Evolutionary conservation across 192 early-diverging fungal genomes (phyloP), one percentile per base, ranked within the genome.

Genomic region (Neocallimastix lanati): DNA sequence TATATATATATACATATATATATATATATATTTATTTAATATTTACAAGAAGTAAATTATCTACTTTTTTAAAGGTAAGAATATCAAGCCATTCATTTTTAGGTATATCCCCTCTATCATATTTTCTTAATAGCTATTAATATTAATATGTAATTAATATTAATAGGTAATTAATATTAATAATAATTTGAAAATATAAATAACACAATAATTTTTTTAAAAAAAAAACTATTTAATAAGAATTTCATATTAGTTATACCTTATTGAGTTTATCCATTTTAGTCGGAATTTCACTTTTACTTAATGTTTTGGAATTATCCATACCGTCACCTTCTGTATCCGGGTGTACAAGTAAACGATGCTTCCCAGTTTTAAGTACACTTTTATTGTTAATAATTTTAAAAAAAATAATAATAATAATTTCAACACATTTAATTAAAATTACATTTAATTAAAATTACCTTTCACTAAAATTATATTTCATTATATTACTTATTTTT

Each of bases 11-110:
- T n/a, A n/a, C n/a, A n/a, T n/a, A n/a, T n/a, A n/a, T n/a, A n/a
- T n/a, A n/a, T n/a, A n/a, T n/a, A n/a, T n/a, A n/a, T n/a, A n/a
- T n/a, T n/a, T n/a, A n/a, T n/a, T n/a, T 15, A 0, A 76, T 50
- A 14, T 77, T 78, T 82, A 93, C 92, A 82, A 91, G 86, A 79
- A 94, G 89, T 40, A 96, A 91, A 77, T 91, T 87, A 77, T 94
- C 93, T 30, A 98, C 96, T 82, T 94, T 92, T 29, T 94, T 90
- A 86, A 97, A 94, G 9, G 92, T 90, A 78, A 97, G 84, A 37
- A 93, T 90, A 81, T 99, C 97, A 37, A 99, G 88, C 97, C 97
- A 99, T 76, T 96, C 95, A 1, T 94, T 86, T 28, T 85, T 86
- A 76, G 90, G 85, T 15, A 99, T 92, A 79, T 98, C 96, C 27